Base-by-base conservation (phyloP, 768 basidiomycete species). In the Boletellus emodensis region DNA sequence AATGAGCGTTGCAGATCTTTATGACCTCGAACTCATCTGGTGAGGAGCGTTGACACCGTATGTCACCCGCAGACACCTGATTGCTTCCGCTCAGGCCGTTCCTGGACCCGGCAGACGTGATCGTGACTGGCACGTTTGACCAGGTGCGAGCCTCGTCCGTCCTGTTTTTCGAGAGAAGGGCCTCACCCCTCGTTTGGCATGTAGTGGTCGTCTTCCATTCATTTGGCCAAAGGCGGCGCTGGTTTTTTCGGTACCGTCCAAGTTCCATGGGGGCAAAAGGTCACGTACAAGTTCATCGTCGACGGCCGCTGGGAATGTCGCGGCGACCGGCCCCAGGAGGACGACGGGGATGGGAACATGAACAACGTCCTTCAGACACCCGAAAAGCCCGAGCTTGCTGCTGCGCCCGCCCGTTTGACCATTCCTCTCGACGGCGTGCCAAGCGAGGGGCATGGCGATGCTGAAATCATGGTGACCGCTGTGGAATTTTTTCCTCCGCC, bases 121-220 rank as follows among this genome's bases (percentile, higher is more conserved):
- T 87, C 61, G 79, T 84, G 49, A 88, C 86, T 18, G 89, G 89
- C 34, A 78, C 84, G 28, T 91, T 90, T 64, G 88, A 91, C 75
- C 70, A 85, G 68, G 88, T 87, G 63, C 56, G 81, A 54, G 26
- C 42, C 17, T 30, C n/a, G 22, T 40, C 49, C 49, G 7, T 56
- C 40, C 39, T 46, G 22, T 34, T 44, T 34, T 15, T 7, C 17
- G 4, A 8, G 2, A 6, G 30, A 37, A 20, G 14, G 11, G n/a
- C 26, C 14, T 26, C 18, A 22, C 57, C 63, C 36, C 60, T 17
- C 22, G 18, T 8, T 24, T 20, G 20, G 24, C 24, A 7, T 24
- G 15, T 4, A 86, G 85, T 88, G 85, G 85, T 73, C 81, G 24
- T 68, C 71, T 51, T 82, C 84, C 34, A 67, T 77, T 40, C 75